A percentile compares a stretch with the other conserved stretches of the same genome.
These are phyloP conservation scores for Venturiaceae sp. DNA, from an alignment of 2,329 filamentous ascomycete species.

Conservation along the genomic window DNA sequence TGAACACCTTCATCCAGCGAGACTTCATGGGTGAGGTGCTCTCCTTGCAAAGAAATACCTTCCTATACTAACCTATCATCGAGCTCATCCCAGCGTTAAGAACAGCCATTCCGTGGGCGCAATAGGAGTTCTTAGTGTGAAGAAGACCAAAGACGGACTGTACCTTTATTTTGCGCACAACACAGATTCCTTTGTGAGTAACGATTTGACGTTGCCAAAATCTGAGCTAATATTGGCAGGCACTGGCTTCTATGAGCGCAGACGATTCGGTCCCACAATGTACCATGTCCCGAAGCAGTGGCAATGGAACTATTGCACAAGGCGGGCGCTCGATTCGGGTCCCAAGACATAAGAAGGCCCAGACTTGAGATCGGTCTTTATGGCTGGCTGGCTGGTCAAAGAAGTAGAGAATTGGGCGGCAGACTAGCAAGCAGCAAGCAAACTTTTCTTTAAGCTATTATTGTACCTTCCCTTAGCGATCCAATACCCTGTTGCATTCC, in stretches of 20 bases:
- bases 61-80: slow-evolving; percentile 10
- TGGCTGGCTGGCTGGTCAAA: neutral
- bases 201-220: neutral
- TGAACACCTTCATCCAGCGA: slow-evolving; percentile 68
- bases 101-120: slow-evolving; percentile 74
- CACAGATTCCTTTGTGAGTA: slow-evolving; percentile 59
- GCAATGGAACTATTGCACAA: slow-evolving; percentile 42
- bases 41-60: neutral
- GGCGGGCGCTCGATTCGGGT: slow-evolving; percentile 20
- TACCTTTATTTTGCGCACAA: slow-evolving; percentile 94
- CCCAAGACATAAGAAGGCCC: neutral
- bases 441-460: no score
- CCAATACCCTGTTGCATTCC: no score
- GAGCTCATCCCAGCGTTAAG: slow-evolving; percentile 68
- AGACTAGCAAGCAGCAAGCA: neutral
- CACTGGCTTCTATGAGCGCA: slow-evolving; percentile 79
- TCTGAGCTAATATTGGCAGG: slow-evolving; percentile 28
- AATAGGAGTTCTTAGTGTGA: slow-evolving; percentile 84
- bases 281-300: slow-evolving; percentile 73
- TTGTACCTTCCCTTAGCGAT: no score
- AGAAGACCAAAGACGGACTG: slow-evolving; percentile 66
- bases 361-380: neutral
- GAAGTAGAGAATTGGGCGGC: neutral
- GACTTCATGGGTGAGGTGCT: slow-evolving; percentile 68
- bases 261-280: slow-evolving; percentile 65